Evolutionary conservation across 1,139 yeast genomes (phyloP), one percentile per base, ranked within the genome.

Genomic region (Pichia sp.): DNA sequence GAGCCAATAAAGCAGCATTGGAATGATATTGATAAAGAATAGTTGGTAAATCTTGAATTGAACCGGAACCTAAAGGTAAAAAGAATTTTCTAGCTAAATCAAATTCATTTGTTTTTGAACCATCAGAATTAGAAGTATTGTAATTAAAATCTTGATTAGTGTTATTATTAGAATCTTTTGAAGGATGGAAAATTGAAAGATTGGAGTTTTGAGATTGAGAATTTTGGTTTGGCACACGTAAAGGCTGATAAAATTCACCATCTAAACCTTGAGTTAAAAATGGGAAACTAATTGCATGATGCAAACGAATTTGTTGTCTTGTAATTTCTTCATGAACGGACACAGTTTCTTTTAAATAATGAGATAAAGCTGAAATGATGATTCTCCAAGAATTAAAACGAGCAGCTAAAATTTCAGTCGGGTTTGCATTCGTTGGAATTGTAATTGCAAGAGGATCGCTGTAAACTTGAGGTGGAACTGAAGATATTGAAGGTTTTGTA

Each of bases 381-480:
- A 76, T 72, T 50, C 96, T 69, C 96, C 96, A 91, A 4, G 94
- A 82, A 36, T 80, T 75, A 59, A 89, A 87, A 50, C 98, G 70
- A 30, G 76, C 73, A 4, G 95, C 93, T 52, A 91, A 68, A 7
- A 85, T 76, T 48, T 88, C 96, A 1, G 96, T 87, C 13, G 97
- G 97, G 55, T 76, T 76, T 3, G 80, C 76, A 48, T 65, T 60
- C 10, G 74, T 68, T 6, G 83, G 83, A 31, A 77, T 64, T 23
- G 65, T 59, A 13, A 70, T 60, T 2, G 60, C 55, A 23, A 72
- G 55, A 1, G 78, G 78, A 33, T 69, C 68, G 24, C 35, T 31
- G 15, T 28, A 38, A 18, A 33, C 29, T 23, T 36, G 35, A 10
- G 37, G 43, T 6, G 37, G 14, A 14, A 13, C 6, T 5, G 28